Evolutionary conservation across 2,329 filamentous ascomycete genomes (phyloP), one percentile per base, ranked within the genome.

Genomic region (Neocucurbitaria cava): DNA sequence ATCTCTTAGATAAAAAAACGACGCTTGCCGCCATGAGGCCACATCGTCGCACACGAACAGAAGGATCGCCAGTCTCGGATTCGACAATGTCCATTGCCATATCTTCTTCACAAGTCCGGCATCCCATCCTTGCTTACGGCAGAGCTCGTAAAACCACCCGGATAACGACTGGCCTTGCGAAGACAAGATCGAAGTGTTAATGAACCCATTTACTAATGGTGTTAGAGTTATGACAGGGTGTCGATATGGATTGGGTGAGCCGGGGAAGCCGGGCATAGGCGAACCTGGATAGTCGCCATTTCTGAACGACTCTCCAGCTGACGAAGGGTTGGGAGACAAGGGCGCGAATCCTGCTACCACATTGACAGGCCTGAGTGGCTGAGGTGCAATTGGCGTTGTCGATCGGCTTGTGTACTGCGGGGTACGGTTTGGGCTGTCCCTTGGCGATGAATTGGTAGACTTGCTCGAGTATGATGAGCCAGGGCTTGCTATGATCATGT

Each of bases 81-180:
- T 77, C 10, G 70, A 74, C 39, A 76, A 54, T 1, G 74, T 74
- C 76, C 76, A 78, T n/a, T 73, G 72, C 66, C 73, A 77, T 21
- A 75, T 72, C 42, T 70, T 73, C 52, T 73, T 73, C 21, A 72
- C 66, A 17, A 71, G 59, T 1, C 61, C 61, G 5, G 67, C 62
- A 20, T 76, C 73, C 69, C 71, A 75, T 4, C 70, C 70, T 46
- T 76, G 73, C 33, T 69, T 71, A 21, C 72, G 65, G 30, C 72
- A 66, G 21, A 73, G 59, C 39, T 76, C 68, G 46, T 75, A 69
- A 49, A 75, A 75, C 70, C 69, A 73, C 4, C 70, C 70, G 8
- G 72, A 75, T 15, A 74, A 58, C 13, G 71, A 75, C 38, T 74
- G 72, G 17, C 72, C 72, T 52, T 76, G 73, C 8, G 73, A 68